phyloP scores from a whole-genome alignment of 106 monocot genomes.

The Cymbidium sinense region DNA sequence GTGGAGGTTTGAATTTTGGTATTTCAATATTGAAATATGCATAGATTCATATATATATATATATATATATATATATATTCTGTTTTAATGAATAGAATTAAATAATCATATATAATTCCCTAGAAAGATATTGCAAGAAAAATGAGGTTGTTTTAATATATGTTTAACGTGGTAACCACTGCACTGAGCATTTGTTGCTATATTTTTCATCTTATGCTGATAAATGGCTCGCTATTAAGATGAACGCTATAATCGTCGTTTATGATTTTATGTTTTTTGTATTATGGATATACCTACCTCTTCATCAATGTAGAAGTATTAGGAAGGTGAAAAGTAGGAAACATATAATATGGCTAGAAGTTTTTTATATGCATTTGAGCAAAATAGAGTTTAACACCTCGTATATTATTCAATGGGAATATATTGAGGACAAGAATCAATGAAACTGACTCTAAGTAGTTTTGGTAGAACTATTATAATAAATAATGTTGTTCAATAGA shows the following conservation, averaged over 20 bases:
- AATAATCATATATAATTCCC: background rate
- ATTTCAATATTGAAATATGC: background rate
- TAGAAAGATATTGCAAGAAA: background rate
- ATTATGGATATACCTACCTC: background rate
- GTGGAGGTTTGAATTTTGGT: conserved; percentile 24
- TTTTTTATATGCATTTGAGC: background rate
- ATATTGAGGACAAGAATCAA: background rate
- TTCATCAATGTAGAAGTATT: background rate
- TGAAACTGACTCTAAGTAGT: background rate
- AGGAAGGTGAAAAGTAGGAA: background rate
- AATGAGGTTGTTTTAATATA: background rate
- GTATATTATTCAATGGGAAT: background rate
- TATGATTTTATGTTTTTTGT: background rate
- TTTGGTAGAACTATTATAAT: background rate
- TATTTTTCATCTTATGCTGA: background rate
- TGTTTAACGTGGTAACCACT: background rate
- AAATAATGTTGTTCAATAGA: background rate
- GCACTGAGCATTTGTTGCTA: background rate
- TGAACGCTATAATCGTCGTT: background rate
- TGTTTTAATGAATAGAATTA: background rate
- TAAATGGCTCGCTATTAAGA: background rate
- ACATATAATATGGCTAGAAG: background rate
- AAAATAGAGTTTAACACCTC: no score
- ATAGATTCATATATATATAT: background rate
- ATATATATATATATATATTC: background rate